Evolutionary conservation across 1,139 yeast species (phyloP), one percentile per base, ranked within the genome.

Genomic region (Blastobotrys malaysiensis): DNA sequence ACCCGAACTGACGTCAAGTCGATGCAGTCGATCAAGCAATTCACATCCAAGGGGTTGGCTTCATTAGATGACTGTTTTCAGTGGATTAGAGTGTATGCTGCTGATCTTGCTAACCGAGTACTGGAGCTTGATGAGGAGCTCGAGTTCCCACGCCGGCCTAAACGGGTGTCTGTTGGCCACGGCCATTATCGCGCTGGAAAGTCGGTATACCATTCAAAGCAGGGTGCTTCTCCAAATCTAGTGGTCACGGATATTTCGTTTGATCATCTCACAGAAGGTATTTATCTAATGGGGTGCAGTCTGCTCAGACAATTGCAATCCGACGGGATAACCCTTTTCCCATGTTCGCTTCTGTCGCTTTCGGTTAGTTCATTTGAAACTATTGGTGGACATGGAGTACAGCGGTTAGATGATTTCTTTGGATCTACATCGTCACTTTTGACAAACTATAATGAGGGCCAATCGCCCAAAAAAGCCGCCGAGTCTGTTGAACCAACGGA

Each of bases 11-110:
- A 83, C 43, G 77, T 88, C 19, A 89, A 90, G 65, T 85, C 96
- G 1, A 90, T 93, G 98, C 83, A 84, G 72, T 86, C 97, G 0
- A 82, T 86, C 51, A 93, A 93, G 65, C 88, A 90, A 63, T 84
- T 93, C 67, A 69, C 83, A 55, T 46, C 79, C 0, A 71, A 71
- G n/a, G 80, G 86, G 0, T 80, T 90, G 3, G 70, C 69, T 6
- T 75, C 77, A 1, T 61, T 78, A 1, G 73, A 72, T 1, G 97
- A 89, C 62, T 82, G 88, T 21, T 64, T 75, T 5, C 85, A 83
- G 39, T 93, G 99, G 99, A 71, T 91, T 9, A 81, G 78, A 49
- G 96, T 93, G 0, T 90, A 84, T 70, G 78, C 86, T 0, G 95
- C 93, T 0, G 99, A 93, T 64, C 70, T 93, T 47, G 73, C 80